Evolutionary conservation across 768 basidiomycete species (phyloP).

Genomic region (Amanita jacksonii): DNA sequence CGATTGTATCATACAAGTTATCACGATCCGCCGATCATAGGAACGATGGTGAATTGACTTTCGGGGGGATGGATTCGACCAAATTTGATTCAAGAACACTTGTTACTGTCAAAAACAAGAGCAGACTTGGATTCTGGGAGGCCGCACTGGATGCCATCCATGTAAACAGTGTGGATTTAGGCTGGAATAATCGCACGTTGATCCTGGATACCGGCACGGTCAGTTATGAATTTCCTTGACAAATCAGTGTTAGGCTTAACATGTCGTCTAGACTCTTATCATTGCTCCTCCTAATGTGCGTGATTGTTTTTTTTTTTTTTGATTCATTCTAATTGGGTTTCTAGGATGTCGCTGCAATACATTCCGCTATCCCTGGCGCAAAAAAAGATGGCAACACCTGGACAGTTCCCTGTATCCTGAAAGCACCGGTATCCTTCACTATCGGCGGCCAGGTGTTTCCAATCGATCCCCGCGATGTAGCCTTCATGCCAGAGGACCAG

Average conservation of each 20-base stretch:
- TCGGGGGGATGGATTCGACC: conserved; percentile 59
- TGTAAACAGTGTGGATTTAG: conserved; percentile 44
- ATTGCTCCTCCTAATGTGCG: conserved; percentile 1
- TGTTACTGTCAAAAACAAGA: conserved; percentile 54
- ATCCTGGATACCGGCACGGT: conserved; percentile 50
- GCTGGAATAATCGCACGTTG: conserved; percentile 54
- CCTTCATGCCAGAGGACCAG: conserved; percentile 39
- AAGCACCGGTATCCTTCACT: conserved; percentile 39
- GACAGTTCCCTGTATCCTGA: conserved; percentile 59
- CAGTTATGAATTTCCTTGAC: too few species aligned
- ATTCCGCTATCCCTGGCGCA: conserved; percentile 48
- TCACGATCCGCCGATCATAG: conserved; percentile 58
- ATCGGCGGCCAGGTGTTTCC: conserved; percentile 50
- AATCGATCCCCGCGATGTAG: conserved; percentile 51
- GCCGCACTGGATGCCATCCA: conserved; percentile 47
- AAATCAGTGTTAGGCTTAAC: too few species aligned
- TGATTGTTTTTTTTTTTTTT: conserved; percentile 13
- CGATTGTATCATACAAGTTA: conserved; percentile 77
- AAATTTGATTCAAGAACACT: conserved; percentile 59
- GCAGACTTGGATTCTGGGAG: conserved; percentile 73
- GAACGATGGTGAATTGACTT: conserved; percentile 76
- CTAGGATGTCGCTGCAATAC: conserved; percentile 46
- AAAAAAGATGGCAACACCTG: conserved; percentile 37
- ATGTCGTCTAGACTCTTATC: neutral
- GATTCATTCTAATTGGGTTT: conserved; percentile 4